Evolutionary conservation across 768 basidiomycete species (phyloP).

Genomic region (Asterophora parasitica): DNA sequence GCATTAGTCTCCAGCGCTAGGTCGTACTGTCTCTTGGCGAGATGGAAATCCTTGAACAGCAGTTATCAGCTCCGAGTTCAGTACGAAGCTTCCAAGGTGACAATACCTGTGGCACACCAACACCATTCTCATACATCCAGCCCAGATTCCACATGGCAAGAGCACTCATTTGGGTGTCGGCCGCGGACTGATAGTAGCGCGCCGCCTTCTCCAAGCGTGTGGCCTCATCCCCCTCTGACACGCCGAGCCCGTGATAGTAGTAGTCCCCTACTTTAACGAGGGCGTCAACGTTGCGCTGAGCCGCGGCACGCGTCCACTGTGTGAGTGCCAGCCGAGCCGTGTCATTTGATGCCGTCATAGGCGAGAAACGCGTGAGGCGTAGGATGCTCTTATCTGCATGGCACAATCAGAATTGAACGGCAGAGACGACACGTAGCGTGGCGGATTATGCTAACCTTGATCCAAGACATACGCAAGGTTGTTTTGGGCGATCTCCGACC

Average conservation of each 20-base stretch:
- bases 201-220: conserved; percentile 85
- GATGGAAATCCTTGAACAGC: conserved; percentile 75
- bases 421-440: not conserved
- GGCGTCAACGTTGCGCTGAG: conserved; percentile 92
- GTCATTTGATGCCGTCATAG: conserved; percentile 71
- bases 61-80: not conserved
- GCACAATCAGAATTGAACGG: not conserved
- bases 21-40: conserved; percentile 96
- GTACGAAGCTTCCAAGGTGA: not conserved
- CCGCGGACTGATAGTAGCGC: conserved; percentile 90
- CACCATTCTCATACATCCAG: conserved; percentile 98
- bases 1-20: conserved; percentile 79
- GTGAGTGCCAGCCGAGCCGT: conserved; percentile 81
- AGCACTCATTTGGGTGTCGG: conserved; percentile 87
- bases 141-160: conserved; percentile 98
- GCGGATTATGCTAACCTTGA: conserved; percentile 54
- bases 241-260: conserved; percentile 87
- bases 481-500: conserved; percentile 90
- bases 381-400: conserved; percentile 63
- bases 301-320: conserved; percentile 93
- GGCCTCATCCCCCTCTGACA: conserved; percentile 59
- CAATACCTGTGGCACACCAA: conserved; percentile 80
- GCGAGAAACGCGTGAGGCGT: conserved; percentile 62
- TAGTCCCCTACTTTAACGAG: conserved; percentile 98
- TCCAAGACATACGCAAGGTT: conserved; percentile 92